Evolutionary conservation across 1,284 basidiomycete genomes (phyloP), one percentile per base, ranked within the genome.

Genomic region (Puccinia novopanici): DNA sequence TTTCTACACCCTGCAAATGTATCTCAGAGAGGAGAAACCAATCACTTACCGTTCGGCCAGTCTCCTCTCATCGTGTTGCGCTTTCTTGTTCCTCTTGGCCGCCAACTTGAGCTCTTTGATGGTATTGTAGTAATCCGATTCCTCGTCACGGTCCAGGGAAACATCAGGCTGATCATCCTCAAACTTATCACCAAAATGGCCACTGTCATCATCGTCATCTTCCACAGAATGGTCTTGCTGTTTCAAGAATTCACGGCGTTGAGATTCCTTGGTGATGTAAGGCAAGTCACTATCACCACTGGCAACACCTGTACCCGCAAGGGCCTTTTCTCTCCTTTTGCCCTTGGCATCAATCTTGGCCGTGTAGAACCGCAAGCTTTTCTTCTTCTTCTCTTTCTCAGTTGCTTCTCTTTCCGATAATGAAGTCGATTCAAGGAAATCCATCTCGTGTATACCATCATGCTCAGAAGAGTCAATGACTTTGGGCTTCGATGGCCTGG

Each of bases 211-310:
- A 0, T 59, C 70, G 37, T 13, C 10, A 55, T 40, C 61, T 55
- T 82, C 84, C 24, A 27, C 13, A 61, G 83, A 83, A 22, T 86
- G 84, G 71, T 86, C 85, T 83, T 87, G 87, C 83, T 86, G 84
- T 75, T 86, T 85, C 65, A 88, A 82, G 9, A 87, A 88, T 63
- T 86, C 87, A 74, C 88, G 86, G 61, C 88, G 82, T 10, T 86
- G 86, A 59, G 86, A 86, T 82, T 87, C 86, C 75, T 86, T 86
- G 82, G 91, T 88, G 45, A 83, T 74, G 45, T 93, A 92, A 30
- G 93, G 93, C 77, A 94, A 88, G 85, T 98, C 95, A 84, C 96
- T 94, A 85, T 98, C 95, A 34, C 93, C 93, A 59, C 48, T 82
- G 54, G 73, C 80, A 71, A 13, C 63, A 80, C 72, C 82, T 40